A percentile compares a stretch with the other conserved stretches of the same genome.
Conservation (phyloP, 768 basidiomycete genomes). For the Leccinum rimulosum region DNA sequence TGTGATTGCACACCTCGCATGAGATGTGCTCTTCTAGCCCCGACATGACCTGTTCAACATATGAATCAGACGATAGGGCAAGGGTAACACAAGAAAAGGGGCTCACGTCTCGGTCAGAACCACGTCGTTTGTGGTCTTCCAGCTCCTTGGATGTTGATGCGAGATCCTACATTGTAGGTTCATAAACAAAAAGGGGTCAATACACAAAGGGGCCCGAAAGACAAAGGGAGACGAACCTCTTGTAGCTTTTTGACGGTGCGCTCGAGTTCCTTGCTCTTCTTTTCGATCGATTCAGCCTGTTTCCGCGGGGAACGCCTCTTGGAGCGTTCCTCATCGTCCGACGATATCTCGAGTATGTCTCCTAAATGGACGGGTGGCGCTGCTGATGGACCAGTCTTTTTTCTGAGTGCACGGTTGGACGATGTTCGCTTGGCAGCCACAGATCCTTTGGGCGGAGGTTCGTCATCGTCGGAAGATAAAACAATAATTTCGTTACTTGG, state of each 20-base stretch:
- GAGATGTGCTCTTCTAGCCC: conserved; percentile 51
- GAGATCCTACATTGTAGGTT: conserved; percentile 15
- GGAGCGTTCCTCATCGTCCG: conserved; percentile 45
- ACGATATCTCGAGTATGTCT: conserved; percentile 57
- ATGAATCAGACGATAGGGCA: neutral
- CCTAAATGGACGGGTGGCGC: conserved; percentile 11
- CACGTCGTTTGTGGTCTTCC: conserved; percentile 21
- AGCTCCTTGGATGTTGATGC: conserved; percentile 15
- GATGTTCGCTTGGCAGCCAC: conserved; percentile 11
- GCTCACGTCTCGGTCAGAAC: conserved; percentile 9
- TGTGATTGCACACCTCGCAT: conserved; percentile 64
- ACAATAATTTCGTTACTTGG: conserved; percentile 29
- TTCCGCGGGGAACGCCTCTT: conserved; percentile 13
- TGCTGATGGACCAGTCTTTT: conserved; percentile 19
- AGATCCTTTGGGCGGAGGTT: conserved; percentile 20
- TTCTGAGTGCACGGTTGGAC: conserved; percentile 8
- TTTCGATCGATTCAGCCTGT: conserved; percentile 16
- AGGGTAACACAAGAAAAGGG: neutral
- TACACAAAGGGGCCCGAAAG: neutral
- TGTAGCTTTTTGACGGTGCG: conserved; percentile 42
- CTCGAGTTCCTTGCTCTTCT: conserved; percentile 27
- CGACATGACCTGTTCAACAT: conserved; percentile 34
- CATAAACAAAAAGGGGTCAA: neutral
- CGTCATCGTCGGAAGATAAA: conserved; percentile 35
- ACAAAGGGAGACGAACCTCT: conserved; percentile 35